These are phyloP conservation scores for Pseudogymnoascus sp. DNA, from an alignment of 2,329 filamentous ascomycete species.

Conservation along the genomic window DNA sequence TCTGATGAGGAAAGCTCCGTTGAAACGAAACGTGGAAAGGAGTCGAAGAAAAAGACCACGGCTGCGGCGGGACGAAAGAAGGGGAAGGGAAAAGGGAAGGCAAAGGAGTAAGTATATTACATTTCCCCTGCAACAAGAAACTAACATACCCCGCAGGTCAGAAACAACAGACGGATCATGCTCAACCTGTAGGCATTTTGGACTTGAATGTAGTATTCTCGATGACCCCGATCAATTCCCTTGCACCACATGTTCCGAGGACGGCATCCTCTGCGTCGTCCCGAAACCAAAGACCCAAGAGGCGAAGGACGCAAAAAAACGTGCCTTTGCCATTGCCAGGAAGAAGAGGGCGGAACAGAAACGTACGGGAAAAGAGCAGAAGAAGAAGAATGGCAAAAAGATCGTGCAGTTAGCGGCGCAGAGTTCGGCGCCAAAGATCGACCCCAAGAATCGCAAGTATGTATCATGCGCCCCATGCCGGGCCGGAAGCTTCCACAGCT, in stretches of 20 bases:
- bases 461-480: constrained; percentile 19
- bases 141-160: background rate
- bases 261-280: constrained; percentile 18
- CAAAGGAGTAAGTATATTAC: background rate
- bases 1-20: background rate
- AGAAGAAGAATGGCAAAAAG: constrained; percentile 12
- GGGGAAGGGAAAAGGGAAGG: background rate
- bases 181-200: background rate
- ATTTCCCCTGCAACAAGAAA: background rate
- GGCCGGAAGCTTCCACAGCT: constrained; percentile 2
- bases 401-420: constrained; percentile 17
- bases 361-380: constrained; percentile 17
- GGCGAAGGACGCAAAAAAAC: constrained; percentile 19
- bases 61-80: background rate
- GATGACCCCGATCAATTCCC: constrained; percentile 18
- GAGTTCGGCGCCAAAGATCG: background rate
- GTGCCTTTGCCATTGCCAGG: constrained; percentile 17
- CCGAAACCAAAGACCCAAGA: constrained; percentile 17
- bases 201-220: constrained; percentile 9
- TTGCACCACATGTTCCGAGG: constrained; percentile 21
- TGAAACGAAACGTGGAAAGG: background rate
- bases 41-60: background rate
- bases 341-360: constrained; percentile 16
- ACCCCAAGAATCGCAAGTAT: constrained; percentile 10
- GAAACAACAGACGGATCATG: background rate